Evolutionary conservation across 75 land plant genomes (phyloP).

Genomic region (Ceratopteris richardii): DNA sequence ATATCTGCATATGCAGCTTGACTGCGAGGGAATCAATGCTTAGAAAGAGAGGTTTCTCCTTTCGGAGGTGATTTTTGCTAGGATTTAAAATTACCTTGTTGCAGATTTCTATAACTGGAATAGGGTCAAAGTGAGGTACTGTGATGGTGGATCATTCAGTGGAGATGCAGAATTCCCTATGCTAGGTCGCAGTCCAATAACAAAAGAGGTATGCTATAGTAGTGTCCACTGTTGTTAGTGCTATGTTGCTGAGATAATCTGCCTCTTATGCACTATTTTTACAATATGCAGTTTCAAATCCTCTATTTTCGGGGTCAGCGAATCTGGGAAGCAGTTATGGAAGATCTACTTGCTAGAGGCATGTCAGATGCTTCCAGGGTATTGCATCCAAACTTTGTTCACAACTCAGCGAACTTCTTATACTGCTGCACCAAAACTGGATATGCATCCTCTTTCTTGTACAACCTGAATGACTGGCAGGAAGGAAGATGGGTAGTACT

Average conservation of each 20-base stretch:
- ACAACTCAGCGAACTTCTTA: too few species aligned
- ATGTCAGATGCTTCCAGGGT: conserved; percentile 74
- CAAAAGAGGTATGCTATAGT: too few species aligned
- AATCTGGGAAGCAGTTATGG: conserved; percentile 52
- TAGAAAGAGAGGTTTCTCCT: too few species aligned
- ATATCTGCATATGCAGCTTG: too few species aligned
- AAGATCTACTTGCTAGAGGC: conserved; percentile 64
- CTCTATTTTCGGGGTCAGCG: conserved; percentile 77
- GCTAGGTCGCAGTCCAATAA: conserved; percentile 13
- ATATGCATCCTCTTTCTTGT: too few species aligned
- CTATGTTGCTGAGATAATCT: too few species aligned
- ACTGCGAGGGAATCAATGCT: too few species aligned
- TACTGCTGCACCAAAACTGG: too few species aligned
- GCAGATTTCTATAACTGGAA: conserved; percentile 95
- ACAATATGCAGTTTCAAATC: conserved; percentile 39
- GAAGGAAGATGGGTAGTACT: too few species aligned
- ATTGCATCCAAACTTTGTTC: conserved; percentile 7
- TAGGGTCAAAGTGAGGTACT: conserved; percentile 68
- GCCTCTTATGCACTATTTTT: too few species aligned
- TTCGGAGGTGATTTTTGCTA: neutral
- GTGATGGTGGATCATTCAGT: conserved; percentile 88
- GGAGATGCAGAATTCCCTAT: conserved; percentile 48
- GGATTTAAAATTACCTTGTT: neutral
- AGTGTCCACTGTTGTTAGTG: too few species aligned
- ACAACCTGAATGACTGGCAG: too few species aligned